These are phyloP conservation scores for Circinella umbellata DNA, from an alignment of 371 early-diverging fungal genomes.

Conservation along the genomic window DNA sequence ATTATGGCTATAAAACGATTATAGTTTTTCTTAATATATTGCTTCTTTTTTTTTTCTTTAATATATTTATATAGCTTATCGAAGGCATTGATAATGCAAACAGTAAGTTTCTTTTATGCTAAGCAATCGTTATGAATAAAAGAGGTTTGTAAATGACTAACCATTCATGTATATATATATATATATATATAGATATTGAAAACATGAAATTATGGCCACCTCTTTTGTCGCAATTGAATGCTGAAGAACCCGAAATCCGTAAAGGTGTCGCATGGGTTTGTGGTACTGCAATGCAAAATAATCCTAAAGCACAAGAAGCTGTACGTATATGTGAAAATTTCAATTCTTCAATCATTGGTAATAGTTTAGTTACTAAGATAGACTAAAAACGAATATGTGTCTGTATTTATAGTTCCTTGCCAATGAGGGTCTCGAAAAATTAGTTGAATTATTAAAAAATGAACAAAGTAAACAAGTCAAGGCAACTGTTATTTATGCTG, in stretches of 20 bases:
- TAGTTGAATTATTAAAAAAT: conserved; percentile 55
- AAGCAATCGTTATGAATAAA: not conserved
- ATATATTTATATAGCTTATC: conserved; percentile 61
- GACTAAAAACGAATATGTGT: not conserved
- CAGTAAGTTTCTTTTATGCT: conserved; percentile 49
- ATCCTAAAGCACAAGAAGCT: conserved; percentile 82
- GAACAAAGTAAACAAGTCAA: conserved; percentile 66
- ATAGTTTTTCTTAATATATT: not conserved
- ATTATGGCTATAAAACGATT: too few relatives aligned
- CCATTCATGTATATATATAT: not conserved
- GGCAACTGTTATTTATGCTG: conserved; percentile 78
- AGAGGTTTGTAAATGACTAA: too few relatives aligned
- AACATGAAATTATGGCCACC: conserved; percentile 90
- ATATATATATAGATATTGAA: conserved; percentile 64
- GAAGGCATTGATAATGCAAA: conserved; percentile 95
- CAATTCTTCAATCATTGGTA: too few relatives aligned
- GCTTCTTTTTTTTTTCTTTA: not conserved
- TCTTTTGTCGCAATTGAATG: conserved; percentile 63
- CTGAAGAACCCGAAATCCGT: conserved; percentile 65
- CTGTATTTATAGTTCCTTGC: conserved; percentile 60
- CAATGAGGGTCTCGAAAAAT: conserved; percentile 60
- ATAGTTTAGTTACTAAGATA: too few relatives aligned
- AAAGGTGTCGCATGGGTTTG: conserved; percentile 87
- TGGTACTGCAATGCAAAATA: conserved; percentile 95
- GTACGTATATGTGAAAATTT: conserved; percentile 36